Percentiles rank a stretch among this genome's conserved stretches.
phyloP scores from a whole-genome alignment of 1,139 yeast genomes.

The Kazachstania sp. region DNA sequence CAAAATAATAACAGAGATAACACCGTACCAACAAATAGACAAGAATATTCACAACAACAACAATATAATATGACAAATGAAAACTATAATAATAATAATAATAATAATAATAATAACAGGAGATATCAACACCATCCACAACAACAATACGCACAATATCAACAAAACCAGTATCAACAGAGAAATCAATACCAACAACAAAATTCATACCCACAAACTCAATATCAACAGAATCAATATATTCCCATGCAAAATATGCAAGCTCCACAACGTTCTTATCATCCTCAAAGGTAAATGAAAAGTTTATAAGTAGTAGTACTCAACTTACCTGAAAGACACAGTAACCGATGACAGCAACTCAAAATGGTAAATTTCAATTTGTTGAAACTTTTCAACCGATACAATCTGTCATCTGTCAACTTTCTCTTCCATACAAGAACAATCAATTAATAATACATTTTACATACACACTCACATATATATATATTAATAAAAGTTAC shows the following conservation, averaged over 20 bases:
- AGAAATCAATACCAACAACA: background rate
- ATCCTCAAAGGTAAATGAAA: background rate
- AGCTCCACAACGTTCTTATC: constrained; percentile 2
- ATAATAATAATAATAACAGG: too few relatives aligned
- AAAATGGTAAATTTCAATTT: too few relatives aligned
- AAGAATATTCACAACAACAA: background rate
- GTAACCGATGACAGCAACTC: too few relatives aligned
- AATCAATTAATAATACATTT: too few relatives aligned
- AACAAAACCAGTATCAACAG: background rate
- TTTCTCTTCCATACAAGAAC: too few relatives aligned
- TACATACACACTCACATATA: too few relatives aligned
- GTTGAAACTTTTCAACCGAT: too few relatives aligned
- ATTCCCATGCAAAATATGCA: constrained; percentile 2
- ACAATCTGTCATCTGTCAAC: too few relatives aligned
- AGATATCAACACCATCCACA: background rate
- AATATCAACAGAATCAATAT: background rate
- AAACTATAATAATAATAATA: background rate
- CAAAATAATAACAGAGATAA: background rate
- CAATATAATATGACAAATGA: background rate
- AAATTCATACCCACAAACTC: background rate
- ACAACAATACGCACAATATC: background rate
- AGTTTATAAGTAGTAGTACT: too few relatives aligned
- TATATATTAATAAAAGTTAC: too few relatives aligned
- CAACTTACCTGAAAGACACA: too few relatives aligned
- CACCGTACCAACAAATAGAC: background rate